Evolutionary conservation across 257 asterid genomes (phyloP).

Genomic region (Echium plantagineum): DNA sequence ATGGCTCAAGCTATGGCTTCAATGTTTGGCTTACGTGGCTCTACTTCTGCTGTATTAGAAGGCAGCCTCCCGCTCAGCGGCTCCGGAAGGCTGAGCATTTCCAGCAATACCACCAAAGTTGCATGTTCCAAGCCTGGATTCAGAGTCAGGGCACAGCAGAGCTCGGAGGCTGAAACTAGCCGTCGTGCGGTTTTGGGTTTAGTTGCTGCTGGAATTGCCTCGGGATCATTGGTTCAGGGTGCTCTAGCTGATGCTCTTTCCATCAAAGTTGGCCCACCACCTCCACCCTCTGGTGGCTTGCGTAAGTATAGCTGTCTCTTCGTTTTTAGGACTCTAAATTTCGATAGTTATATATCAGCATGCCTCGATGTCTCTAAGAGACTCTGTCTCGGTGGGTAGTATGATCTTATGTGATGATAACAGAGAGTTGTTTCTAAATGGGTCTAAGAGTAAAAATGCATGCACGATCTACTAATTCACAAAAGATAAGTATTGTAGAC

Average conservation of each 20-base stretch:
- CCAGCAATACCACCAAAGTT: constrained; percentile 28
- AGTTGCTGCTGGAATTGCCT: constrained; percentile 62
- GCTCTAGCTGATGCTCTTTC: constrained; percentile 78
- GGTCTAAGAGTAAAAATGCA: too few species aligned
- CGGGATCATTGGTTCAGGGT: constrained; percentile 63
- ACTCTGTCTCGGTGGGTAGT: constrained; percentile 4
- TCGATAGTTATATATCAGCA: too few species aligned
- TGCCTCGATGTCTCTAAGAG: too few species aligned
- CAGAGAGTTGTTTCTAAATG: too few species aligned
- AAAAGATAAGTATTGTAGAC: too few species aligned
- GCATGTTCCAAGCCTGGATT: constrained; percentile 35
- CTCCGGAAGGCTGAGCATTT: constrained; percentile 35
- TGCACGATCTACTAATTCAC: too few species aligned
- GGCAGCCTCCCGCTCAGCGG: constrained; percentile 65
- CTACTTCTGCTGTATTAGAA: constrained; percentile 70
- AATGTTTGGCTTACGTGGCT: constrained; percentile 64
- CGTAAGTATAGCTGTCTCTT: constrained; percentile 37
- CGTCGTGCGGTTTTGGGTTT: constrained; percentile 77
- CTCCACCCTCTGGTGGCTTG: constrained; percentile 92
- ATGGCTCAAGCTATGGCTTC: constrained; percentile 78
- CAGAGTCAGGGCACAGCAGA: constrained; percentile 56
- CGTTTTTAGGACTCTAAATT: background rate
- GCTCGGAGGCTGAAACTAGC: constrained; percentile 52
- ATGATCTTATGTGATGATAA: too few species aligned
- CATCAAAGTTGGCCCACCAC: constrained; percentile 77